A percentile compares a stretch with the other conserved stretches of the same genome.
These are phyloP conservation scores for Acanthamoeba triangularis DNA, from an alignment of 208 protist species.

Conservation along the genomic window DNA sequence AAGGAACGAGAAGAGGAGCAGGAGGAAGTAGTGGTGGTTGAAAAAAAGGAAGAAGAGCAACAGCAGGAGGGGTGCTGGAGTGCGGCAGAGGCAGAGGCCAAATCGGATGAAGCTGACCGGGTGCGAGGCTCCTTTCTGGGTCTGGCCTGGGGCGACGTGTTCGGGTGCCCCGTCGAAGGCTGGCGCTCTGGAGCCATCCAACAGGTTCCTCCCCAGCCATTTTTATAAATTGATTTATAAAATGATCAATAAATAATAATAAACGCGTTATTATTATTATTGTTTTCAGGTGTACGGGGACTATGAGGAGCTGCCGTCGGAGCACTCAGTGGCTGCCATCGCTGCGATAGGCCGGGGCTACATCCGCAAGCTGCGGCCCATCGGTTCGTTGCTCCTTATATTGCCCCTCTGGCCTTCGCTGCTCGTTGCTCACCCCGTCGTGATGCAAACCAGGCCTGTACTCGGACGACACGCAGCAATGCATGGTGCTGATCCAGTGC, in stretches of 20 bases:
- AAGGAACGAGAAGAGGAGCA: not conserved
- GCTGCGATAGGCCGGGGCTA: not conserved
- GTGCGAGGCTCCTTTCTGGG: constrained; percentile 22
- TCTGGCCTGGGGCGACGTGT: constrained; percentile 42
- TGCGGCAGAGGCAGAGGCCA: not conserved
- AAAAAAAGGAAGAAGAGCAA: not conserved
- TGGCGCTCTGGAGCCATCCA: constrained; percentile 9
- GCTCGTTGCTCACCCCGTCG: too few species aligned
- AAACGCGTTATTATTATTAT: too few species aligned
- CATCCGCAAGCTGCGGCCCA: constrained; percentile 26
- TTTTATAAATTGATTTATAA: not conserved
- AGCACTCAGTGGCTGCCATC: not conserved
- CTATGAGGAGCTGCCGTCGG: not conserved
- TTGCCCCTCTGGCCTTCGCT: too few species aligned
- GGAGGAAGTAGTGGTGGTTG: not conserved
- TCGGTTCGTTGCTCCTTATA: not conserved
- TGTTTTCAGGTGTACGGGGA: not conserved
- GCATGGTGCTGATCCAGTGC: constrained; percentile 14
- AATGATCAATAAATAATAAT: not conserved
- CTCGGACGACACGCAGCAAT: constrained; percentile 46
- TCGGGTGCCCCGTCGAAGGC: constrained; percentile 30
- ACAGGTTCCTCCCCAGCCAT: not conserved
- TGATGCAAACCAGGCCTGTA: not conserved
- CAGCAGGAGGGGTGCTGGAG: not conserved
- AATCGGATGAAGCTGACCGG: not conserved